Base-by-base conservation (phyloP, 129 eudicot genomes). In the Artemisia tridentata region DNA sequence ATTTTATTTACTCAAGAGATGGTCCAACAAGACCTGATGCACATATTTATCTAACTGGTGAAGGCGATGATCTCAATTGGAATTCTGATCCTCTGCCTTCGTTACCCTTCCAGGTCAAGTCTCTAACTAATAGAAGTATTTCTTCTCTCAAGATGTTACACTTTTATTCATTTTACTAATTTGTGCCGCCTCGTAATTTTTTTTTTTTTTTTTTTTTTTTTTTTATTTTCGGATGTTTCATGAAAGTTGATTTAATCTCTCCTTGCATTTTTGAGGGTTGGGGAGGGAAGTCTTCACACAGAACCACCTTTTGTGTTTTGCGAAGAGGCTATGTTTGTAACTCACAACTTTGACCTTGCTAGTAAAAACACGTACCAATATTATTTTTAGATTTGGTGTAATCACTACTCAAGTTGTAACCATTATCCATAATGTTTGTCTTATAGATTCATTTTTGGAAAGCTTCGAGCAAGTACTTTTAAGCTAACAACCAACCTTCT, bases 21-120 rank as follows among this genome's bases (percentile, higher is more conserved):
- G 99, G 96, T n/a, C 81, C 87, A 63, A 72, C 99, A 31, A 80
- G 89, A 27, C 82, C 85, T 5, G 96, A 87, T 72, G 99, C 95
- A 16, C 84, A 91, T 60, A 90, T 89, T 34, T 93, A 93, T 90
- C 55, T 93, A 49, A 79, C 77, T 68, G 88, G 84, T 0, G 88
- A 85, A 68, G 85, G 80, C 11, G 79, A 82, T 56, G 98, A 87
- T 78, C 71, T 81, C 49, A 63, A 69, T 7, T 83, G 81, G 86
- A 85, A 80, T 71, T 75, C 97, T 9, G 97, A 90, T 72, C 97
- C 97, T 63, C 84, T 90, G 73, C 99, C 99, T 72, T 93, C 99
- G 3, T 80, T 87, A 80, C 99, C 99, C 5, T 93, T 93, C 81
- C 99, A 90, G 99, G 99, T 93, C 66, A 17, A 21, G 15, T 49